A percentile compares a stretch with the other conserved stretches of the same genome.
Evolutionary conservation across 345 rosid genomes (phyloP).

Genomic region (thale cress (Arabidopsis thaliana)): TAIR10.1 NC_003074.8:8572501-8573000

Average conservation of each 20-base stretch:
- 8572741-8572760: slow-evolving; percentile 30
- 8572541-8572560: slow-evolving; percentile 78
- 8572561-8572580: slow-evolving; percentile 96
- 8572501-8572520: slow-evolving; percentile 59
- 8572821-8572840: slow-evolving; percentile 9
- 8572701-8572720: slow-evolving; percentile 24
- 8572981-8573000: too few relatives aligned
- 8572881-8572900: background rate
- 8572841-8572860: background rate
- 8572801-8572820: background rate
- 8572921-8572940: too few relatives aligned
- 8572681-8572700: slow-evolving; percentile 53
- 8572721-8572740: slow-evolving; percentile 3
- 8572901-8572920: too few relatives aligned
- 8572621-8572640: slow-evolving; percentile 62
- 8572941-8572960: too few relatives aligned
- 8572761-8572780: slow-evolving; percentile 16
- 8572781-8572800: background rate
- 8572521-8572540: slow-evolving; percentile 53
- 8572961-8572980: too few relatives aligned
- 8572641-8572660: slow-evolving; percentile 84
- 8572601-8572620: slow-evolving; percentile 48
- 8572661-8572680: slow-evolving; percentile 51
- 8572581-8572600: slow-evolving; percentile 56
- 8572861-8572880: background rate